Evolutionary conservation across 495 filamentous ascomycete species (phyloP), one percentile per base, ranked within the genome.

Genomic region (Hypomontagnella submonticulosa): DNA sequence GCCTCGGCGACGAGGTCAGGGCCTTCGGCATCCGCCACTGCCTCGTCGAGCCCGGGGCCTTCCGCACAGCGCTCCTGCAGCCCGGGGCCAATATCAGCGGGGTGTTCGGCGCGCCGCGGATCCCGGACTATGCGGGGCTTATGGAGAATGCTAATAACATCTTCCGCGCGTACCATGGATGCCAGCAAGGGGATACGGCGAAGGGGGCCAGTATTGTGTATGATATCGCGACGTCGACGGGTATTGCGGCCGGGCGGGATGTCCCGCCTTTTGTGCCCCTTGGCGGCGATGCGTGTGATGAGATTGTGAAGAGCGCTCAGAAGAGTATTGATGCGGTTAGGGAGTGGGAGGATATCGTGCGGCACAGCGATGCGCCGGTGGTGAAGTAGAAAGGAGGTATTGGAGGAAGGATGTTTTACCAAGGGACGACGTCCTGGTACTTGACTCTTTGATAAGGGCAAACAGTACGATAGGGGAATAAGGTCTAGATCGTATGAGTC

Each of bases 11-110:
- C 3, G 76, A 79, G 6, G 61, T 79, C 16, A 68, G 67, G 6
- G 70, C 76, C 0, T 80, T 87, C 59, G 76, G 76, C 7, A 79
- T 86, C 55, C 73, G 74, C 15, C 76, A 79, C 27, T 69, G 75
- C 8, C 70, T 81, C 10, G 65, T 84, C 5, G 80, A 84, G 59
- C 83, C 82, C 4, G 85, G 85, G 1, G 77, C 76, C 46, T 85
- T 86, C 59, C 75, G 82, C 13, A 85, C 82, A 0, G 70, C 72
- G 15, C 71, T 87, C 15, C 67, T 81, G 7, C 69, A 73, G 10
- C 75, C 73, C 16, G 70, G 55, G 1, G 34, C 27, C 16, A 70
- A 67, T 16, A 27, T n/a, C 60, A 4, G 47, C 36, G 12, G 47
- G 27, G 13, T 65, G 53, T 4, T 11, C 20, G 18, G 13, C 5